Base-by-base conservation (phyloP, 257 asterid genomes). In the Apocynum venetum region DNA sequence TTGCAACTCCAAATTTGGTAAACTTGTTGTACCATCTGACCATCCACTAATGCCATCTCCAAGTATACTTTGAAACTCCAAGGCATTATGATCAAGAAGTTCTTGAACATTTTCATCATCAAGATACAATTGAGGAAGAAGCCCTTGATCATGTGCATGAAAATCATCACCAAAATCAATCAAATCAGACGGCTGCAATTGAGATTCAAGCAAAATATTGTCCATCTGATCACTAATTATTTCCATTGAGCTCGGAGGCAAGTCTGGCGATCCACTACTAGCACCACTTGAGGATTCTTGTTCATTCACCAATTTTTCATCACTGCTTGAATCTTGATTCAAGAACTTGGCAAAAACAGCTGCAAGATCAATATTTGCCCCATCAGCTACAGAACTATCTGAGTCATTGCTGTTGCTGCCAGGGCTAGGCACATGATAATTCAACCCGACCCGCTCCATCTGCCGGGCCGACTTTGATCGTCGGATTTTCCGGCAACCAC, bases 401-500 rank as follows among this genome's bases (percentile, higher is more conserved):
- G 68, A 63, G 3, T 41, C 78, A 15, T 64, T 63, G 31, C 66
- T 10, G 7, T 60, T 19, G 10, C 15, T 38, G 19, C 66, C 56
- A 25, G 35, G 75, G 15, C 43, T 68, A 52, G 72, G 47, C 13
- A 52, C 11, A 31, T 47, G 73, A 12, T 74, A 74, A 73, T 82
- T 65, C 66, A 46, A 69, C 4, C 80, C 75, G 0, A 44, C 3
- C 36, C 52, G 70, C n/a, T 78, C 71, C 0, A 36, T 20, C 43
- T 57, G 71, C 36, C 47, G 60, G 36, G 85, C 55, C 1, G 91
- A 85, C 68, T 86, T 80, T 4, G 88, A 68, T n/a, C 92, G 88
- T 36, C 96, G 91, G 69, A 82, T 82, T 84, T 90, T 92, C 38
- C 97, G 88, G 68, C 96, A 92, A 46, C 97, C 96, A 0, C 97